Percentiles rank a stretch among this genome's conserved stretches.
Conservation (phyloP, 2,329 filamentous ascomycete species). For the Talaromyces sp. region DNA sequence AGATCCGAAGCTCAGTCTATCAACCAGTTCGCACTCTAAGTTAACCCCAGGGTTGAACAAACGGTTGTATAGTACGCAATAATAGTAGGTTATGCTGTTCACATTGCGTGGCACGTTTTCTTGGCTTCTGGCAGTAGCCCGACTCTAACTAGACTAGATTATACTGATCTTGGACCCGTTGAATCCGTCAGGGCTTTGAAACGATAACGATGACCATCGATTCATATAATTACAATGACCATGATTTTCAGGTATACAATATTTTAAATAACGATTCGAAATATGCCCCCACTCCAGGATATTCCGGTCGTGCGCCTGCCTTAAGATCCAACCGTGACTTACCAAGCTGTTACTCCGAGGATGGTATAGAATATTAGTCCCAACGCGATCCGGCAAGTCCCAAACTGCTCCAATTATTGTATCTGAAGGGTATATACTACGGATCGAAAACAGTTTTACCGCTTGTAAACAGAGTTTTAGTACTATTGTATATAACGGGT, state of each 20-base stretch:
- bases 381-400: not conserved
- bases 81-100: not conserved
- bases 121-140: not conserved
- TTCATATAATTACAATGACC: not conserved
- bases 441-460: too few species aligned
- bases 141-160: not conserved
- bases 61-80: not conserved
- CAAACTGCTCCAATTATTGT: conserved; percentile 8
- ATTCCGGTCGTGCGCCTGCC: not conserved
- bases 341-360: not conserved
- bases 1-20: not conserved
- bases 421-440: conserved; percentile 2
- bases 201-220: not conserved
- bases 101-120: not conserved
- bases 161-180: not conserved
- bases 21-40: not conserved
- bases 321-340: not conserved
- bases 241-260: not conserved
- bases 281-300: conserved; percentile 45
- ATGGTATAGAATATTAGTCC: not conserved
- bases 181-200: not conserved
- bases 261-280: not conserved
- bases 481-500: too few species aligned
- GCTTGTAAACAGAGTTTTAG: too few species aligned
- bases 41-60: not conserved